Percentiles rank a stretch among this genome's conserved stretches.
Conservation (phyloP, 2,329 filamentous ascomycete species). For the Nannizzia gypsea region DNA sequence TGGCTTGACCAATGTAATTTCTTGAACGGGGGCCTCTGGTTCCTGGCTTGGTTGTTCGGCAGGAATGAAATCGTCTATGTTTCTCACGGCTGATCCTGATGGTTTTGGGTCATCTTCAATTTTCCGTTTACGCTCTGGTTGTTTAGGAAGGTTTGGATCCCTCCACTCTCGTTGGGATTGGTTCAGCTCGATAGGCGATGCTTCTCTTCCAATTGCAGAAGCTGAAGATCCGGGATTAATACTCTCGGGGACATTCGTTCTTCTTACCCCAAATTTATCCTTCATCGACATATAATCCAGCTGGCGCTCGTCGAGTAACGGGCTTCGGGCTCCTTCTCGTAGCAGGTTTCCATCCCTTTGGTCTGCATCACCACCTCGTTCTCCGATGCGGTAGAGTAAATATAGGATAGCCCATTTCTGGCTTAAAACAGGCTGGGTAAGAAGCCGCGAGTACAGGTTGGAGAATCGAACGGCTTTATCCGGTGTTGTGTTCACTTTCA, state of each 20-base stretch:
- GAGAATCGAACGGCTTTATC: conserved; percentile 72
- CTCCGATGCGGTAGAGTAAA: conserved; percentile 71
- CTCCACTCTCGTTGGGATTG: conserved; percentile 1
- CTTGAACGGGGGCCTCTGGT: conserved; percentile 7
- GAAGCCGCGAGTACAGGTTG: conserved; percentile 76
- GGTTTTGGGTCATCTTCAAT: conserved; percentile 15
- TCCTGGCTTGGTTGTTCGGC: conserved; percentile 14
- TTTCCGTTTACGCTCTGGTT: conserved; percentile 14
- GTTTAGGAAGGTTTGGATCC: conserved; percentile 6
- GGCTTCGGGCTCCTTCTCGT: conserved; percentile 23
- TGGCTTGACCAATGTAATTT: conserved; percentile 8
- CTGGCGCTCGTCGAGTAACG: conserved; percentile 29
- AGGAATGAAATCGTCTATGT: conserved; percentile 6
- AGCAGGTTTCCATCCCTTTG: neutral
- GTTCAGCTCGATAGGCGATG: conserved; percentile 14
- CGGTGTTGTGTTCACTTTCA: conserved; percentile 61
- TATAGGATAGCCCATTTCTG: conserved; percentile 97
- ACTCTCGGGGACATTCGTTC: conserved; percentile 15
- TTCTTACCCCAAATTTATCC: conserved; percentile 17
- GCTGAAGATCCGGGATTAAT: conserved; percentile 31
- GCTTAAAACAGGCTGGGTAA: conserved; percentile 81
- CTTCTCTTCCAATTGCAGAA: conserved; percentile 24
- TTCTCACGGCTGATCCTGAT: conserved; percentile 9
- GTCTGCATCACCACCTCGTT: conserved; percentile 36
- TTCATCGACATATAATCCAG: conserved; percentile 28